Evolutionary conservation across 2,329 filamentous ascomycete species (phyloP).

Genomic region (Penicillium sumatraense): DNA sequence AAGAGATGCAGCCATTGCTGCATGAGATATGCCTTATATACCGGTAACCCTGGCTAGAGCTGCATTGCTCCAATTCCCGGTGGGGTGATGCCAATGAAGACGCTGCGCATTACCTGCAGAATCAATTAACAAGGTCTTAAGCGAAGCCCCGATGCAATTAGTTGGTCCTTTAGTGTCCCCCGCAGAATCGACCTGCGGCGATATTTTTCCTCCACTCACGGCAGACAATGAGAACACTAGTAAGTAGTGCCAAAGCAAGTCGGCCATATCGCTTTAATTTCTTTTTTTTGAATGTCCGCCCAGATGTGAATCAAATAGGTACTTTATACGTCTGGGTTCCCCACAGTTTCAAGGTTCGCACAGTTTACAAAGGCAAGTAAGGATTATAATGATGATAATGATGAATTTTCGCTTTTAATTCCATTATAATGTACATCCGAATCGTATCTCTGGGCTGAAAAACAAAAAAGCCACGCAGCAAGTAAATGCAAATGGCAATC

Average conservation of each 20-base stretch:
- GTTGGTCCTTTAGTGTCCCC: not conserved
- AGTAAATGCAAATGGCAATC: constrained; percentile 4
- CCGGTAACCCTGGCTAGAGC: not conserved
- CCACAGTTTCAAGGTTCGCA: not conserved
- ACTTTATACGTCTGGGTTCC: no score
- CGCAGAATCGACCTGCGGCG: not conserved
- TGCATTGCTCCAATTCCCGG: constrained; percentile 2
- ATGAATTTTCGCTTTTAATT: constrained; percentile 4
- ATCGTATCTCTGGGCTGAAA: constrained; percentile 1
- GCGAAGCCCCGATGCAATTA: constrained; percentile 8
- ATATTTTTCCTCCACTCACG: constrained; percentile 22
- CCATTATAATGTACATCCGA: constrained; percentile 17
- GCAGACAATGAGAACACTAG: no score
- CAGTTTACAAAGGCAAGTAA: not conserved
- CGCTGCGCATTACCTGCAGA: not conserved
- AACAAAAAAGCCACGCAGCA: constrained; percentile 2
- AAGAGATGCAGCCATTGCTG: not conserved
- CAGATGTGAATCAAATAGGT: no score
- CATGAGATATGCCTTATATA: constrained; percentile 5
- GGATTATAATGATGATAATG: not conserved
- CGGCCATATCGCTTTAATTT: no score
- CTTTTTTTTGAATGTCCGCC: no score
- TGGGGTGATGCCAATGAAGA: not conserved
- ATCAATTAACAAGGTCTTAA: constrained; percentile 5
- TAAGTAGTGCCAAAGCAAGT: no score